Evolutionary conservation across 2,329 filamentous ascomycete species (phyloP).

Genomic region (Myriosclerotinia duriaeana): DNA sequence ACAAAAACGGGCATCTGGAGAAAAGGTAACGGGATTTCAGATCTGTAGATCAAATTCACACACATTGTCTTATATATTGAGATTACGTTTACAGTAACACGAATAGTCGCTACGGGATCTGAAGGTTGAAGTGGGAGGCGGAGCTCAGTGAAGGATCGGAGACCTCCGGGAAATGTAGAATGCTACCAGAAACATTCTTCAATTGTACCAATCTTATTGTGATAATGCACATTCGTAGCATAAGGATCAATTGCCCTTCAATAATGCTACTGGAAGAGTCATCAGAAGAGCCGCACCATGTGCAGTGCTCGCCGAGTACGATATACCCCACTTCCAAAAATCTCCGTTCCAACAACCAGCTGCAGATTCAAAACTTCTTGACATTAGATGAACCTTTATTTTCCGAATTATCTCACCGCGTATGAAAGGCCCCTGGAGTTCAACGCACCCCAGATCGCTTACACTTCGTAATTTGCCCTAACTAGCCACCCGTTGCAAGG

Average conservation of each 20-base stretch:
- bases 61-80: background rate
- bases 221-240: background rate
- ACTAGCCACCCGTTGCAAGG: background rate
- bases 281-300: conserved; percentile 6
- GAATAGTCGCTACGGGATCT: background rate
- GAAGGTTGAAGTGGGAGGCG: background rate
- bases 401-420: background rate
- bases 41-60: background rate
- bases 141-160: background rate
- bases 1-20: background rate
- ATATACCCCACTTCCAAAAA: conserved; percentile 3
- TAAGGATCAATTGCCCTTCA: background rate
- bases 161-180: background rate
- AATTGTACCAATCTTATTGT: background rate
- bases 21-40: background rate
- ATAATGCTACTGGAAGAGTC: background rate
- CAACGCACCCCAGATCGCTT: background rate
- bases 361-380: background rate
- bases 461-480: background rate
- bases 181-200: background rate
- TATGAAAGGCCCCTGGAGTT: background rate
- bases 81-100: background rate
- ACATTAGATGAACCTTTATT: background rate
- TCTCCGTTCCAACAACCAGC: background rate
- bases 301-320: conserved; percentile 8